These are phyloP conservation scores for Suillus spraguei DNA, from an alignment of 768 basidiomycete genomes.

Conservation along the genomic window DNA sequence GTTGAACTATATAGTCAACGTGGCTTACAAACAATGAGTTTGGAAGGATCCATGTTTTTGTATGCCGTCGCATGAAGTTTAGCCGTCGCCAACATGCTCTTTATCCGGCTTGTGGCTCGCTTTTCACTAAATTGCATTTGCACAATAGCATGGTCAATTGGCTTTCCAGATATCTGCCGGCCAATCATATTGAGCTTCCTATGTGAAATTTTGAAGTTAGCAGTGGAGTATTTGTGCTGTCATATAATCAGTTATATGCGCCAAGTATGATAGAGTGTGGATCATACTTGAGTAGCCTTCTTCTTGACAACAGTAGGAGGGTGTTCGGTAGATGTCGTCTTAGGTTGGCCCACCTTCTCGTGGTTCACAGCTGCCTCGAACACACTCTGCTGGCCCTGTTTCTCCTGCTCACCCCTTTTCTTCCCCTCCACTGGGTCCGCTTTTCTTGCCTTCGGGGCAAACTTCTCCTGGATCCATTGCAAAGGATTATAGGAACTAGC, in stretches of 20 bases:
- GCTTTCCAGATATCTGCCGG: conserved; percentile 85
- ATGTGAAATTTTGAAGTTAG: conserved; percentile 91
- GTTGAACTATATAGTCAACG: neutral
- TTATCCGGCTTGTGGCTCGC: conserved; percentile 80
- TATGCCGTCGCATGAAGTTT: conserved; percentile 81
- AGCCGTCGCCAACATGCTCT: conserved; percentile 86
- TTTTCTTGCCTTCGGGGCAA: conserved; percentile 50
- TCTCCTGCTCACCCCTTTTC: conserved; percentile 46
- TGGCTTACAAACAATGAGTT: conserved; percentile 80
- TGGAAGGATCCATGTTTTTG: conserved; percentile 71
- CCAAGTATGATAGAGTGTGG: neutral
- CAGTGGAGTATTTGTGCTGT: conserved; percentile 92
- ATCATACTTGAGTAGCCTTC: conserved; percentile 33
- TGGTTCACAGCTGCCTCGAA: conserved; percentile 22
- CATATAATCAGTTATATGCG: neutral
- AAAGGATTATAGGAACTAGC: conserved; percentile 59
- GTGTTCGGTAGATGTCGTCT: conserved; percentile 1
- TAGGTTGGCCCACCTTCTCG: conserved; percentile 4
- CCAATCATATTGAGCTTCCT: conserved; percentile 91
- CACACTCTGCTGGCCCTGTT: conserved; percentile 22
- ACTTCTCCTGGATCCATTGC: conserved; percentile 63
- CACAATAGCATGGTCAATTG: conserved; percentile 92
- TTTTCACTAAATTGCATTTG: conserved; percentile 98
- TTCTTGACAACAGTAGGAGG: conserved; percentile 21
- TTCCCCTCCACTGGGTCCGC: conserved; percentile 45